These are phyloP conservation scores for Aspergillus phoenicis DNA, from an alignment of 2,329 filamentous ascomycete species.

Conservation along the genomic window DNA sequence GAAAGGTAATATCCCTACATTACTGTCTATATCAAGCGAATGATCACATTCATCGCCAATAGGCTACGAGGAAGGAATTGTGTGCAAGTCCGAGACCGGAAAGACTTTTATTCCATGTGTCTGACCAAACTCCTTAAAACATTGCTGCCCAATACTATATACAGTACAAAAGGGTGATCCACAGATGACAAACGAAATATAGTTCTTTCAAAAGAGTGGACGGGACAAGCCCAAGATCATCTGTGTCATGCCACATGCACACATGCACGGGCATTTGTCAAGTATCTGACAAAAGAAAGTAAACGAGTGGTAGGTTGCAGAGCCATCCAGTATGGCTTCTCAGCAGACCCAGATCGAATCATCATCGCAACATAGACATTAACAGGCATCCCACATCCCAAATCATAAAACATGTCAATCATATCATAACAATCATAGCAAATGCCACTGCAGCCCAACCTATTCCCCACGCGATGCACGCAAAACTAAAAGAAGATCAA, in stretches of 20 bases:
- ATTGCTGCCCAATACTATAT: constrained; percentile 8
- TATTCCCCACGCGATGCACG: constrained; percentile 24
- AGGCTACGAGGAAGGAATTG: no score
- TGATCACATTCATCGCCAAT: no score
- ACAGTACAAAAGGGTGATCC: constrained; percentile 7
- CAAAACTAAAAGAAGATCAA: constrained; percentile 11
- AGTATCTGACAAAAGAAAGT: constrained; percentile 13
- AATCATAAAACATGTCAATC: constrained; percentile 28
- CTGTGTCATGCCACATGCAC: constrained; percentile 2
- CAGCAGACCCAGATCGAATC: constrained; percentile 15
- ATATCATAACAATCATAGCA: constrained; percentile 30
- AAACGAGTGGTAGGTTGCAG: constrained; percentile 13
- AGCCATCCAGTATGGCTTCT: constrained; percentile 16
- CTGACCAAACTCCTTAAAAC: background rate
- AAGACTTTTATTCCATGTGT: background rate
- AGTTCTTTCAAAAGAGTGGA: constrained; percentile 19
- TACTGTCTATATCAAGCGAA: no score
- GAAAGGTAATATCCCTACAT: no score
- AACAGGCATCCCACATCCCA: constrained; percentile 22
- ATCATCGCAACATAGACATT: constrained; percentile 18
- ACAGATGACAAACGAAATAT: constrained; percentile 17
- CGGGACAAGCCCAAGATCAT: background rate
- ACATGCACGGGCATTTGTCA: background rate
- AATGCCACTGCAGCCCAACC: constrained; percentile 21
- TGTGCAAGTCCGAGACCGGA: background rate